Evolutionary conservation across 2,329 filamentous ascomycete species (phyloP).

Genomic region (Aspergillus glaucus): DNA sequence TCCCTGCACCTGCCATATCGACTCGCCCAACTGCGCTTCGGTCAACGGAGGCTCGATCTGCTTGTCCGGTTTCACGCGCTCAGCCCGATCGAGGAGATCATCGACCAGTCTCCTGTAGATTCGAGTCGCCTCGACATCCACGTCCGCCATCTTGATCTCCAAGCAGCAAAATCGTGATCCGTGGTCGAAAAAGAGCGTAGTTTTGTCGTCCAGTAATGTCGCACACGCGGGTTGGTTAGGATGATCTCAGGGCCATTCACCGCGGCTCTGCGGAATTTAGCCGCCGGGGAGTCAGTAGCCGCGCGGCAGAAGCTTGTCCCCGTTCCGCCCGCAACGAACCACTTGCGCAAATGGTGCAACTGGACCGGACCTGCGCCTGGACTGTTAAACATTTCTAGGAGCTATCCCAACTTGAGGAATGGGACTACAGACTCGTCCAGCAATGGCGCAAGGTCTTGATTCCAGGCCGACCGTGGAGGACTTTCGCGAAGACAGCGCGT

Average conservation of each 20-base stretch:
- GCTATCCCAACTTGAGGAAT: slow-evolving; percentile 31
- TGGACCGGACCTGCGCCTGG: slow-evolving; percentile 44
- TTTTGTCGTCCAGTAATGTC: background rate
- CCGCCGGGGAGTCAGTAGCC: slow-evolving; percentile 18
- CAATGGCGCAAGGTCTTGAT: slow-evolving; percentile 54
- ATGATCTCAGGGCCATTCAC: slow-evolving; percentile 8
- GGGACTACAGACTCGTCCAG: slow-evolving; percentile 37
- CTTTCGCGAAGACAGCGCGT: slow-evolving; percentile 39
- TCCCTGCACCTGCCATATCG: slow-evolving; percentile 33
- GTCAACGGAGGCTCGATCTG: slow-evolving; percentile 69
- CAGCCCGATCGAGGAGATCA: slow-evolving; percentile 54
- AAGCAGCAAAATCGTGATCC: background rate
- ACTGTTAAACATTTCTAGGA: slow-evolving; percentile 41
- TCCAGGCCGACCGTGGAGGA: slow-evolving; percentile 38
- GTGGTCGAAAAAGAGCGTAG: slow-evolving; percentile 5
- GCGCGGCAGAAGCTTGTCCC: slow-evolving; percentile 24
- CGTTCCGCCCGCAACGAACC: slow-evolving; percentile 18
- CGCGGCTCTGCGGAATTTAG: slow-evolving; percentile 28
- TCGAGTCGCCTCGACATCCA: slow-evolving; percentile 27
- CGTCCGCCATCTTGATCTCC: slow-evolving; percentile 24
- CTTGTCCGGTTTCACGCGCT: slow-evolving; percentile 51
- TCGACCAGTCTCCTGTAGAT: slow-evolving; percentile 51
- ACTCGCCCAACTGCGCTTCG: slow-evolving; percentile 52
- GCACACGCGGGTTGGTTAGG: background rate
- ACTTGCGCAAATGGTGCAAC: slow-evolving; percentile 21